phyloP scores from a whole-genome alignment of 768 basidiomycete genomes.

The Rhodotorula graminis region DNA sequence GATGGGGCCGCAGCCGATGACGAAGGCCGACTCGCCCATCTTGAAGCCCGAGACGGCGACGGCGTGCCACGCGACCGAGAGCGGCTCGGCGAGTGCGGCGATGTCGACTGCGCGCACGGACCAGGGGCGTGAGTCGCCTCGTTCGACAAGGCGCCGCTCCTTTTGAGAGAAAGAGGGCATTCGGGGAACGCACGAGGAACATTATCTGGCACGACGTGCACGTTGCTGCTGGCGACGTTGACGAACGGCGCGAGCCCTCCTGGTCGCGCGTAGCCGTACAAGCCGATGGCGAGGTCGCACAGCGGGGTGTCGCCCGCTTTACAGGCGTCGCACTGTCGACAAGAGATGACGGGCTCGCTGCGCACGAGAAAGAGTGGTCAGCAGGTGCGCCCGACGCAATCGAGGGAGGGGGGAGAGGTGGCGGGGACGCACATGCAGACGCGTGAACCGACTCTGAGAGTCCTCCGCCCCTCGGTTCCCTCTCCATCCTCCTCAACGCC shows the following conservation, averaged over 20 bases:
- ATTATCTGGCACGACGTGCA: slow-evolving; percentile 50
- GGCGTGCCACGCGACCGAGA: slow-evolving; percentile 54
- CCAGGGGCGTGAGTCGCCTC: no score
- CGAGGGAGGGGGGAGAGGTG: background rate
- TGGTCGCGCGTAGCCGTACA: slow-evolving; percentile 32
- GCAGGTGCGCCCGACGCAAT: background rate
- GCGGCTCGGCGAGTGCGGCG: slow-evolving; percentile 54
- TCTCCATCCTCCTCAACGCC: slow-evolving; percentile 45
- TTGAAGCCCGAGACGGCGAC: slow-evolving; percentile 50
- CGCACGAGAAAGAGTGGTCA: background rate
- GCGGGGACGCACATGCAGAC: slow-evolving; percentile 41
- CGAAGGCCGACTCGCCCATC: slow-evolving; percentile 49
- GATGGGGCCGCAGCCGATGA: slow-evolving; percentile 54
- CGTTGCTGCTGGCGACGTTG: slow-evolving; percentile 46
- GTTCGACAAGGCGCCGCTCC: no score
- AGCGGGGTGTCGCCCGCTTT: background rate
- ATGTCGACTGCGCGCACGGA: slow-evolving; percentile 53
- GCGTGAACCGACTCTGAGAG: slow-evolving; percentile 47
- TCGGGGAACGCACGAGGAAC: slow-evolving; percentile 48
- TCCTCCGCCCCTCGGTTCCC: no score
- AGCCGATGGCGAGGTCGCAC: slow-evolving; percentile 13
- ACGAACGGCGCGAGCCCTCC: slow-evolving; percentile 54
- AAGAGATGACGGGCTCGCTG: slow-evolving; percentile 52
- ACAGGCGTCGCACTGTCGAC: slow-evolving; percentile 48
- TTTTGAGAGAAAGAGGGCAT: background rate